phyloP scores from a whole-genome alignment of 2,329 filamentous ascomycete species.

The Monosporascus sp. region DNA sequence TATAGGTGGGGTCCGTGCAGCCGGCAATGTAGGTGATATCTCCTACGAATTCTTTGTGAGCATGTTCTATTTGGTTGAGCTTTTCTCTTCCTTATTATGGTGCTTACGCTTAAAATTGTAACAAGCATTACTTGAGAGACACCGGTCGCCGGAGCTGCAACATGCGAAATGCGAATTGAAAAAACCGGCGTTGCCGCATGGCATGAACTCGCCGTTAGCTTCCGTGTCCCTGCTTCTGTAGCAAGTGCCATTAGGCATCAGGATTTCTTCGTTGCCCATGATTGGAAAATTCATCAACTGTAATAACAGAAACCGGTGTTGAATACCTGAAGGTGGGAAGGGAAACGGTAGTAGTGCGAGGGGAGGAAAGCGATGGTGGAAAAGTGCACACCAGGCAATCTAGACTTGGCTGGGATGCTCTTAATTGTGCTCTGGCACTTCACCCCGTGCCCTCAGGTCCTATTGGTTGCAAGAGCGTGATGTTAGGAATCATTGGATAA shows the following conservation, averaged over 20 bases:
- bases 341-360: too few relatives aligned
- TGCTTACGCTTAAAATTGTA: neutral
- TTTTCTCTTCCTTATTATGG: neutral
- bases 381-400: too few relatives aligned
- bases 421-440: too few relatives aligned
- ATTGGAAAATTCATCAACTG: too few relatives aligned
- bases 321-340: too few relatives aligned
- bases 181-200: neutral
- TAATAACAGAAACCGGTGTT: too few relatives aligned
- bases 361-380: too few relatives aligned
- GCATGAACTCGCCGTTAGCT: neutral
- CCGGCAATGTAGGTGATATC: neutral
- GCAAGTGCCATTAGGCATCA: neutral
- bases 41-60: neutral
- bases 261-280: neutral
- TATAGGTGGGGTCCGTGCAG: neutral
- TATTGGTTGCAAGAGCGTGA: too few relatives aligned
- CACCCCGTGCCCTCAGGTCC: too few relatives aligned
- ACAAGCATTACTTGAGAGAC: neutral
- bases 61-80: neutral
- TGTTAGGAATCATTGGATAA: too few relatives aligned
- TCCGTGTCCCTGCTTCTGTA: neutral
- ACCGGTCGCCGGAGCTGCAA: neutral
- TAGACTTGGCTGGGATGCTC: too few relatives aligned
- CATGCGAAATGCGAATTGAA: neutral